These are phyloP conservation scores for Ustilago esculenta DNA, from an alignment of 1,284 basidiomycete genomes.

Conservation along the genomic window DNA sequence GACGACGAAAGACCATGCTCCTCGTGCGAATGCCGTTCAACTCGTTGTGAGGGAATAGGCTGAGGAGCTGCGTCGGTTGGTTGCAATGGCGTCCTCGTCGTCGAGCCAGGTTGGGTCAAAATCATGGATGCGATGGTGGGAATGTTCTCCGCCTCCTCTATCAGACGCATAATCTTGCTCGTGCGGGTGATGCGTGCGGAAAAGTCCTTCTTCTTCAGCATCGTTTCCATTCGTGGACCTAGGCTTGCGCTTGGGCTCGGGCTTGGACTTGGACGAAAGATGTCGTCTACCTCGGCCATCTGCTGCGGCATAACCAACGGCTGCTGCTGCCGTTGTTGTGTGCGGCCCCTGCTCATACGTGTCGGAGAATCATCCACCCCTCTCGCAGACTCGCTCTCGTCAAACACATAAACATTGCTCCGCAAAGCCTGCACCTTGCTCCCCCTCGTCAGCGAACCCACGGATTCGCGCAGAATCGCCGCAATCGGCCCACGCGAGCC, in stretches of 20 bases:
- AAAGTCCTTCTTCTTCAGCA: slow-evolving; percentile 28
- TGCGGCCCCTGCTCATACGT: neutral
- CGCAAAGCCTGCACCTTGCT: slow-evolving; percentile 12
- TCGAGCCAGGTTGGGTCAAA: neutral
- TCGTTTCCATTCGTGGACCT: too few relatives aligned
- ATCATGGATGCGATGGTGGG: slow-evolving; percentile 15
- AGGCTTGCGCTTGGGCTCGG: too few relatives aligned
- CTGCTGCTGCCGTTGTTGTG: too few relatives aligned
- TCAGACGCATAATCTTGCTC: slow-evolving; percentile 47
- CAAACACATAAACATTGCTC: slow-evolving; percentile 8
- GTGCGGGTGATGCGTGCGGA: slow-evolving; percentile 24
- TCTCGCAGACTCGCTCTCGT: slow-evolving; percentile 5
- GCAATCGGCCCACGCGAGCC: slow-evolving; percentile 6
- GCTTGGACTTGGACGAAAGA: slow-evolving; percentile 22
- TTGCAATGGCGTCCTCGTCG: neutral
- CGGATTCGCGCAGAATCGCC: slow-evolving; percentile 7
- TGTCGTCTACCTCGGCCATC: slow-evolving; percentile 9
- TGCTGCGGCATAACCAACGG: too few relatives aligned
- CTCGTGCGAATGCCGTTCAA: neutral
- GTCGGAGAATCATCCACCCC: slow-evolving; percentile 20
- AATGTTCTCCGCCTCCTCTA: slow-evolving; percentile 38
- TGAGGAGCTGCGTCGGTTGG: neutral
- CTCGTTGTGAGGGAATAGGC: neutral
- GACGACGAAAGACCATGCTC: slow-evolving; percentile 13
- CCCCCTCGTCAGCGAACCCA: slow-evolving; percentile 12